phyloP scores from a whole-genome alignment of 805 yeast species.

The Zygosaccharomyces pseudorouxii region DNA sequence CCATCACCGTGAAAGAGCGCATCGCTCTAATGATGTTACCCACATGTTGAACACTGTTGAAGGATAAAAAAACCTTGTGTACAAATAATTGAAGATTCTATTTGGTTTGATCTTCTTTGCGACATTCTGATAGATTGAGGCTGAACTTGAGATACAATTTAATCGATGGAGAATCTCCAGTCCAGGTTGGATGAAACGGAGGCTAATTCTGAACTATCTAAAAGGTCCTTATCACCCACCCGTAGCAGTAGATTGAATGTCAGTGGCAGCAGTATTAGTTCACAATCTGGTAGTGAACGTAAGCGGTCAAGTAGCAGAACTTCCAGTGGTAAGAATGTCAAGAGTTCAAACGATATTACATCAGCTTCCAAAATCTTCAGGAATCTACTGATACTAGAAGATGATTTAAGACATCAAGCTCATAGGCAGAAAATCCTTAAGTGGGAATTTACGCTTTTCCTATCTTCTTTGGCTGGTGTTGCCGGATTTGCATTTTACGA shows the following conservation, averaged over 20 bases:
- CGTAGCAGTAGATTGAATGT: neutral
- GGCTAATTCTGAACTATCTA: neutral
- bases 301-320: slow-evolving; percentile 28
- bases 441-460: slow-evolving; percentile 39
- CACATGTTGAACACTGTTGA: neutral
- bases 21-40: neutral
- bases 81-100: neutral
- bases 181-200: slow-evolving; percentile 5
- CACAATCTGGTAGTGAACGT: slow-evolving; percentile 13
- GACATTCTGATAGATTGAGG: neutral
- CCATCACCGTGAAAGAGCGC: neutral
- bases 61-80: neutral
- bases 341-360: slow-evolving; percentile 33
- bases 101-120: neutral
- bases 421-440: slow-evolving; percentile 64
- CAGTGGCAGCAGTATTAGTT: neutral
- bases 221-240: neutral
- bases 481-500: slow-evolving; percentile 40
- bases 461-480: slow-evolving; percentile 40
- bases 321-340: slow-evolving; percentile 28
- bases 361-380: slow-evolving; percentile 72
- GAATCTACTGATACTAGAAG: slow-evolving; percentile 79
- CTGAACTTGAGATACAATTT: neutral
- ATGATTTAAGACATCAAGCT: slow-evolving; percentile 76
- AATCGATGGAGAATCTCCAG: slow-evolving; percentile 3